Evolutionary conservation across 805 yeast genomes (phyloP).

Genomic region (Pichia paraexigua): DNA sequence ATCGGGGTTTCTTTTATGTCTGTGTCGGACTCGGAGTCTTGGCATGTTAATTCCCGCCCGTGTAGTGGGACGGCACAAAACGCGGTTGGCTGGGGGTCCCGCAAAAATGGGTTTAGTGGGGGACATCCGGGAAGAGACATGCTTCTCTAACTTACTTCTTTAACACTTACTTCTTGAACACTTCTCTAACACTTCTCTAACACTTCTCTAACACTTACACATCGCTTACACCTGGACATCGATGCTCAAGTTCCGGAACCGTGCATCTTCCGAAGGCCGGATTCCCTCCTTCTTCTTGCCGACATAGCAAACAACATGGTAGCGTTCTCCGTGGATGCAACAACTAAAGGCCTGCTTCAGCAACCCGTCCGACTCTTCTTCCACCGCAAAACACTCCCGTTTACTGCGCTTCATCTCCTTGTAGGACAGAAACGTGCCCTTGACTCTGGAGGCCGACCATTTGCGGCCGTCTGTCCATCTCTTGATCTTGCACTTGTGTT

Average conservation of each 20-base stretch:
- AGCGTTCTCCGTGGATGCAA: conserved; percentile 45
- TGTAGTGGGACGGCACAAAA: not conserved
- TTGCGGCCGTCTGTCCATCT: conserved; percentile 74
- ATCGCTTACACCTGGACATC: no score
- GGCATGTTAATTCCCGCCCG: not conserved
- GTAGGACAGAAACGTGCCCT: conserved; percentile 54
- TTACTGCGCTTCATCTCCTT: conserved; percentile 45
- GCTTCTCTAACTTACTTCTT: no score
- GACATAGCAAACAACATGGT: conserved; percentile 56
- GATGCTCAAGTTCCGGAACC: conserved; percentile 22
- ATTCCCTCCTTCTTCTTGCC: conserved; percentile 12
- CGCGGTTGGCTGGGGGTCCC: no score
- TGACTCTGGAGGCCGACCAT: conserved; percentile 68
- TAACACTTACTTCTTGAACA: no score
- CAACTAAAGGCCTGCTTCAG: conserved; percentile 50
- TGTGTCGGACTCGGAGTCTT: no score
- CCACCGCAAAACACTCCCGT: conserved; percentile 24
- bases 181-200: no score
- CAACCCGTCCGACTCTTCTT: conserved; percentile 45
- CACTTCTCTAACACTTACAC: no score
- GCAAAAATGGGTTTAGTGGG: no score
- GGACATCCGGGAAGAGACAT: no score
- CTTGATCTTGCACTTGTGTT: conserved; percentile 59
- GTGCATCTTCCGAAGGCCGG: conserved; percentile 40
- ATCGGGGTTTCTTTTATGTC: no score